These are phyloP conservation scores for Neurospora hispaniola DNA, from an alignment of 495 filamentous ascomycete genomes.

Conservation along the genomic window DNA sequence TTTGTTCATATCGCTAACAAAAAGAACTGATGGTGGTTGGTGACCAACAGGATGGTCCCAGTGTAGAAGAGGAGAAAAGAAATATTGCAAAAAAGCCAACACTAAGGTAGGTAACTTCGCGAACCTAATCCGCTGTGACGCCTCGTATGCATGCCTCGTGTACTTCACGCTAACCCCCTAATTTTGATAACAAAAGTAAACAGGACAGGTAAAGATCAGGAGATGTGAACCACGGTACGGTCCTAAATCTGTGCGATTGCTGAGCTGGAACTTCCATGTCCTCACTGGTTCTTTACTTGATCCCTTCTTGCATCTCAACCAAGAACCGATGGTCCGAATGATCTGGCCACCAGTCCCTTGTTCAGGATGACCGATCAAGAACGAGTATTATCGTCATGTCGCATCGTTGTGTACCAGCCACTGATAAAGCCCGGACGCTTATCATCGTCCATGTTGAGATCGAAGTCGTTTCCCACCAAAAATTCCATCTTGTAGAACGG, in stretches of 20 bases:
- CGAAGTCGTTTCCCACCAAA: background rate
- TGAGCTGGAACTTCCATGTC: background rate
- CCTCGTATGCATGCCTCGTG: constrained; percentile 6
- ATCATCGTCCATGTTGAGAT: background rate
- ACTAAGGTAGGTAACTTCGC: background rate
- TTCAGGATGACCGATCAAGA: background rate
- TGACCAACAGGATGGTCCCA: background rate
- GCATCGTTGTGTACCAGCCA: background rate
- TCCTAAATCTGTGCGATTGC: background rate
- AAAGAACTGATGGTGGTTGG: background rate
- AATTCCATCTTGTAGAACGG: background rate
- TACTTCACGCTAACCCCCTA: constrained; percentile 1
- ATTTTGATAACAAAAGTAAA: background rate
- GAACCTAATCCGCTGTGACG: background rate
- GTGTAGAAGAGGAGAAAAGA: background rate
- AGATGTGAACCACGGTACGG: background rate
- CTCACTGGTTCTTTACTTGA: background rate
- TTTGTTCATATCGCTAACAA: background rate
- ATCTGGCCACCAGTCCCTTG: background rate
- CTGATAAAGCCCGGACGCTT: background rate
- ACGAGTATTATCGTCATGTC: background rate
- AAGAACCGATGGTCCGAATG: background rate
- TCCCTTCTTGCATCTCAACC: background rate
- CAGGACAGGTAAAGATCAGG: background rate
- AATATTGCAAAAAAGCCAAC: background rate